Conservation (phyloP, 345 rosid genomes). For the Limnanthes douglasii region DNA sequence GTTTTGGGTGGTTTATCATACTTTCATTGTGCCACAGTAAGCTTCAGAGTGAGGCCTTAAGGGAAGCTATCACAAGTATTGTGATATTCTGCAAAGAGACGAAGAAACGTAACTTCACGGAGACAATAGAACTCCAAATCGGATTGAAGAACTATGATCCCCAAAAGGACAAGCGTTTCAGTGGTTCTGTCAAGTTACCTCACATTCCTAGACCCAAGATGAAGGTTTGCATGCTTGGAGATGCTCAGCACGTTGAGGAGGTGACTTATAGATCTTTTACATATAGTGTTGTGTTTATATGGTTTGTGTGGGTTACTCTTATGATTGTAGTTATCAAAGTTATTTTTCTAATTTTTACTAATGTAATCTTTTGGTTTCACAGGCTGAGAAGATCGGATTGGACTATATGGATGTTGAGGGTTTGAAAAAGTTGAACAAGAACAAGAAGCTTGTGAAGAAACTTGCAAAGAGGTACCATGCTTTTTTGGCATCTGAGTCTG, state of each 20-base stretch:
- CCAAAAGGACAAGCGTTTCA: slow-evolving; percentile 89
- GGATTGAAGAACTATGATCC: slow-evolving; percentile 94
- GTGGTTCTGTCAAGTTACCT: slow-evolving; percentile 85
- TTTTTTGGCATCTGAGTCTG: slow-evolving; percentile 69
- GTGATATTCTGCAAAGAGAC: slow-evolving; percentile 39
- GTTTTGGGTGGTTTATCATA: no score
- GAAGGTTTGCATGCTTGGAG: slow-evolving; percentile 97
- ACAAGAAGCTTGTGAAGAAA: slow-evolving; percentile 71
- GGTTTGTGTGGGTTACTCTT: no score
- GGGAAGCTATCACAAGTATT: slow-evolving; percentile 65
- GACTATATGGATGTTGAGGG: slow-evolving; percentile 68
- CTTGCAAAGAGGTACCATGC: slow-evolving; percentile 75
- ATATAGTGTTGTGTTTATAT: no score
- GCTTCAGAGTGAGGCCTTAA: slow-evolving; percentile 76
- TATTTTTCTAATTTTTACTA: no score
- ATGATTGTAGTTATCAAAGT: no score
- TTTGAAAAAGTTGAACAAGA: slow-evolving; percentile 63
- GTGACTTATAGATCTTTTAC: no score
- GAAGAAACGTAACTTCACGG: slow-evolving; percentile 50
- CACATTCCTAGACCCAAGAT: slow-evolving; percentile 89
- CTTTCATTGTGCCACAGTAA: slow-evolving; percentile 69
- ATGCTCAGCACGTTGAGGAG: slow-evolving; percentile 93
- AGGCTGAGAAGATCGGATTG: slow-evolving; percentile 64
- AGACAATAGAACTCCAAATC: slow-evolving; percentile 90
- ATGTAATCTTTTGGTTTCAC: not conserved